Evolutionary conservation across 1,284 basidiomycete species (phyloP).

Genomic region (Neotropicomus parvogracilis): DNA sequence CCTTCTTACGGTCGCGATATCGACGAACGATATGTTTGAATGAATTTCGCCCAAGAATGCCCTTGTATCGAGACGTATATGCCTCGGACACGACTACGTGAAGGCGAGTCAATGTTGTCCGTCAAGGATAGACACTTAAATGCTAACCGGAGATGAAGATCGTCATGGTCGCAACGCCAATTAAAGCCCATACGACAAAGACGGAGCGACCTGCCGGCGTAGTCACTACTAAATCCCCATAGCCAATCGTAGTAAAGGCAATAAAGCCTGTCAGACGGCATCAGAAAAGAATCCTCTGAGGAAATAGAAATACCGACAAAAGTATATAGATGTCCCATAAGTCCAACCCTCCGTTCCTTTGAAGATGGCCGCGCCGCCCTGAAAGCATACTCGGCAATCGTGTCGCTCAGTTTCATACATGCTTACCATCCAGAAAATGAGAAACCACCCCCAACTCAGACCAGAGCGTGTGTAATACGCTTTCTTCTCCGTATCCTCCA

Average conservation of each 20-base stretch:
- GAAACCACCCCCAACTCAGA: conserved; percentile 48
- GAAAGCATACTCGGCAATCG: background rate
- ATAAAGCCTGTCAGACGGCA: conserved; percentile 44
- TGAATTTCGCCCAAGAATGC: conserved; percentile 42
- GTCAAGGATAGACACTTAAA: background rate
- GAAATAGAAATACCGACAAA: conserved; percentile 48
- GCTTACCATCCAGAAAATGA: conserved; percentile 56
- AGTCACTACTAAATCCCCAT: conserved; percentile 61
- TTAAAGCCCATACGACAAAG: conserved; percentile 78
- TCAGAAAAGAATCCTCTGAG: conserved; percentile 3
- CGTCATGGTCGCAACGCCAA: conserved; percentile 74
- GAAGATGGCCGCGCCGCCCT: conserved; percentile 59
- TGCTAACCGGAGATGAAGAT: conserved; percentile 64
- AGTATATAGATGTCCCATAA: conserved; percentile 60
- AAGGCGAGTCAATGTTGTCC: conserved; percentile 3
- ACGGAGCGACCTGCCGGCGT: conserved; percentile 70
- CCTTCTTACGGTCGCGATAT: conserved; percentile 36
- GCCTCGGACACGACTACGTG: conserved; percentile 60
- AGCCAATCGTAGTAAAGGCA: conserved; percentile 67
- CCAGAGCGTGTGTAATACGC: conserved; percentile 47
- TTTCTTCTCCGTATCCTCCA: conserved; percentile 38
- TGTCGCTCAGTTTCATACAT: background rate
- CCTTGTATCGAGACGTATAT: conserved; percentile 53
- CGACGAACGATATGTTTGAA: conserved; percentile 49
- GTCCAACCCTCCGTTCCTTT: conserved; percentile 48